These are phyloP conservation scores for Yamadazyma diospyri DNA, from an alignment of 1,139 yeast species.

Conservation along the genomic window DNA sequence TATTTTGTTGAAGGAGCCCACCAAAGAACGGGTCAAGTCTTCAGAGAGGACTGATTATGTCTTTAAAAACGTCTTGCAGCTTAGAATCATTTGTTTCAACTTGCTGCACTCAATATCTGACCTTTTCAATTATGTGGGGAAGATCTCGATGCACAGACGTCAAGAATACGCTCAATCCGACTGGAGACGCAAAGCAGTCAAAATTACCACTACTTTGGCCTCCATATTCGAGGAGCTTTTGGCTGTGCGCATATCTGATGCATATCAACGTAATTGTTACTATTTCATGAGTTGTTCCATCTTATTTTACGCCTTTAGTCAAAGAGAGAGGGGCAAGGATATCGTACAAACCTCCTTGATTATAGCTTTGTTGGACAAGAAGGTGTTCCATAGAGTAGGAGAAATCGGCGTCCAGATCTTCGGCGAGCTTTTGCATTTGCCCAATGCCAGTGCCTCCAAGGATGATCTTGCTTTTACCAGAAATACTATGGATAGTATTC, in stretches of 20 bases:
- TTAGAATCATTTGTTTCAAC: constrained; percentile 49
- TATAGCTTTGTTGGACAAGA: constrained; percentile 44
- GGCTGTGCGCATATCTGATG: constrained; percentile 20
- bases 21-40: constrained; percentile 16
- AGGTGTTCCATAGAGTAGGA: constrained; percentile 33
- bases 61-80: constrained; percentile 57
- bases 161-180: constrained; percentile 35
- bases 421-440: constrained; percentile 1
- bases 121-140: constrained; percentile 36
- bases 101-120: constrained; percentile 49
- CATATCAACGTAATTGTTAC: constrained; percentile 22
- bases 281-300: constrained; percentile 28
- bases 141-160: constrained; percentile 42
- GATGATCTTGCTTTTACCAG: constrained; percentile 36
- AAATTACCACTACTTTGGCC: constrained; percentile 37
- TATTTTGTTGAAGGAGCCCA: constrained; percentile 33
- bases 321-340: constrained; percentile 32
- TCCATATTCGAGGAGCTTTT: constrained; percentile 24
- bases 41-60: constrained; percentile 45
- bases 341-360: constrained; percentile 42
- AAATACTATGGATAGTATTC: constrained; percentile 33
- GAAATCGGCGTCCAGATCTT: constrained; percentile 16
- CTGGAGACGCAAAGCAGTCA: constrained; percentile 39
- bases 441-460: constrained; percentile 2
- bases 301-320: constrained; percentile 22